Evolutionary conservation across 163 green algal species (phyloP).

Genomic region (Smithsoniella earleae): DNA sequence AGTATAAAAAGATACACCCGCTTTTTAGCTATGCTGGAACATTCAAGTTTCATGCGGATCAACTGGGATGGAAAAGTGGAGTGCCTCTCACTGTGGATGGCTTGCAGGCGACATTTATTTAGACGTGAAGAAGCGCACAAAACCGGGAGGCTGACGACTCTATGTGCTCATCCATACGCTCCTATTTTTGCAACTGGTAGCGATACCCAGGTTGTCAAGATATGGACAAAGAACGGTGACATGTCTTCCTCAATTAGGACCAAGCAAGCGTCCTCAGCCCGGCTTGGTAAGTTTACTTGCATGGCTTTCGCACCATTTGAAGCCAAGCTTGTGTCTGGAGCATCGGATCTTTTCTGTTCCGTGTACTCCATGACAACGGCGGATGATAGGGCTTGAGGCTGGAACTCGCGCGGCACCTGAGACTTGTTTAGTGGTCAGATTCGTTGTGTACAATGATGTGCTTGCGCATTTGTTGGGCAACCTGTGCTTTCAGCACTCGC

Average conservation of each 20-base stretch:
- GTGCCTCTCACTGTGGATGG: no score
- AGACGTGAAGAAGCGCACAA: slow-evolving; percentile 8
- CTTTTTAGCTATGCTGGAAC: no score
- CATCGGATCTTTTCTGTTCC: slow-evolving; percentile 10
- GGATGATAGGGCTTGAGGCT: slow-evolving; percentile 21
- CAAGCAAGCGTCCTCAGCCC: background rate
- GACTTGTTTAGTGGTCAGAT: no score
- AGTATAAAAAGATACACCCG: no score
- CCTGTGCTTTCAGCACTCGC: no score
- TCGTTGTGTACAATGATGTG: no score
- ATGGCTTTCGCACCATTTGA: slow-evolving; percentile 15
- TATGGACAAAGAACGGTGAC: slow-evolving; percentile 21
- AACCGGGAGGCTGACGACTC: slow-evolving; percentile 18
- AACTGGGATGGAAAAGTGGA: no score
- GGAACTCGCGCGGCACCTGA: no score
- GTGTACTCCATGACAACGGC: background rate
- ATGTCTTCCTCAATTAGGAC: slow-evolving; percentile 18
- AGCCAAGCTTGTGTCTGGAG: slow-evolving; percentile 9
- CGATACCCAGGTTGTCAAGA: slow-evolving; percentile 25
- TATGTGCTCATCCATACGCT: slow-evolving; percentile 19
- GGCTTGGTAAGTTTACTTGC: slow-evolving; percentile 2
- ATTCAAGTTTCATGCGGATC: no score
- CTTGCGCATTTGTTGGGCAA: no score
- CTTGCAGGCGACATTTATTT: slow-evolving; percentile 15
- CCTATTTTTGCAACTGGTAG: slow-evolving; percentile 13